These are phyloP conservation scores for Daldinia concentrica DNA, from an alignment of 495 filamentous ascomycete species.

Conservation along the genomic window DNA sequence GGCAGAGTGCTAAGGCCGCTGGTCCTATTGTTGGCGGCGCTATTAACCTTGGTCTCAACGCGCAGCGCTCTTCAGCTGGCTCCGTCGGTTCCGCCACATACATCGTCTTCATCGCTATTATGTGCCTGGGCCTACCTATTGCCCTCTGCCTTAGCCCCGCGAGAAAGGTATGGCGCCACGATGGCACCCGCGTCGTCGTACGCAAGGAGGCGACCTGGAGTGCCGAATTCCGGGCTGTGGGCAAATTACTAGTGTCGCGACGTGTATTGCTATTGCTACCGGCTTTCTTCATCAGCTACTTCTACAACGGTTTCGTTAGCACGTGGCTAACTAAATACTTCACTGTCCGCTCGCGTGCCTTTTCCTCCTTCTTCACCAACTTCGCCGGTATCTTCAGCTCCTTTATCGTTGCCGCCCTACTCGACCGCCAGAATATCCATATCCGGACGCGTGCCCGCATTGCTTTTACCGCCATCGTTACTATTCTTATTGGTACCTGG, in stretches of 20 bases:
- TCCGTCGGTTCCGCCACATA: slow-evolving; percentile 40
- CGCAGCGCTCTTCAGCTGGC: slow-evolving; percentile 29
- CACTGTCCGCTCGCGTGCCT: slow-evolving; percentile 49
- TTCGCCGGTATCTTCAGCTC: slow-evolving; percentile 50
- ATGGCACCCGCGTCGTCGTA: slow-evolving; percentile 41
- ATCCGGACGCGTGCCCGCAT: slow-evolving; percentile 44
- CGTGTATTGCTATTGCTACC: slow-evolving; percentile 45
- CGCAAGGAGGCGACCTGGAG: slow-evolving; percentile 44
- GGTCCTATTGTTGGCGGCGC: slow-evolving; percentile 41
- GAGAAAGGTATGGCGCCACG: slow-evolving; percentile 37
- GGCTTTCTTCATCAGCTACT: slow-evolving; percentile 50
- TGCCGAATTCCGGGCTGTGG: slow-evolving; percentile 44
- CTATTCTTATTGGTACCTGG: slow-evolving; percentile 46
- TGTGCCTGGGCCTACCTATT: slow-evolving; percentile 40
- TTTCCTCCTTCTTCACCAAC: slow-evolving; percentile 47
- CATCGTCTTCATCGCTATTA: slow-evolving; percentile 42
- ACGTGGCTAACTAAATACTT: slow-evolving; percentile 50
- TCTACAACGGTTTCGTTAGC: slow-evolving; percentile 50
- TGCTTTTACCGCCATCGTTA: slow-evolving; percentile 40
- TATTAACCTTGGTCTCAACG: slow-evolving; percentile 42
- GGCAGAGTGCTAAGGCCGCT: slow-evolving; percentile 48
- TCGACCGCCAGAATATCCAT: slow-evolving; percentile 42
- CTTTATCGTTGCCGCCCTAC: slow-evolving; percentile 42
- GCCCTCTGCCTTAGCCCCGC: slow-evolving; percentile 40
- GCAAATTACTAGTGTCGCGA: slow-evolving; percentile 30